Evolutionary conservation across 2,329 filamentous ascomycete species (phyloP).

Genomic region (Macrophomina pseudophaseolina): DNA sequence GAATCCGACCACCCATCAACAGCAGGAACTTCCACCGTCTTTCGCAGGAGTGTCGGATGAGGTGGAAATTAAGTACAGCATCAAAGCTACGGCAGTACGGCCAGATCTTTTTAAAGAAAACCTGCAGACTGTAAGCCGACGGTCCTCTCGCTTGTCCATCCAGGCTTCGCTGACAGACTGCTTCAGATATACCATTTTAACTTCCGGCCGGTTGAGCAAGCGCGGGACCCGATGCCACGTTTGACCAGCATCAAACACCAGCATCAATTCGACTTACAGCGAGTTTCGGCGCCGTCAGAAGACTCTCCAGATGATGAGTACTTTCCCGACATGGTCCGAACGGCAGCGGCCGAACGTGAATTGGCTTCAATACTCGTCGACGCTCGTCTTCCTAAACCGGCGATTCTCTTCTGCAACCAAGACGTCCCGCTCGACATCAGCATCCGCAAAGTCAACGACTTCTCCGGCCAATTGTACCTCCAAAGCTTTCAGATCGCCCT

Average conservation of each 20-base stretch:
- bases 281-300: not conserved
- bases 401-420: conserved; percentile 9
- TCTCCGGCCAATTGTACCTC: conserved; percentile 14
- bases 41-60: not conserved
- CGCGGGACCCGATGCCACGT: not conserved
- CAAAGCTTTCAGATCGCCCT: conserved; percentile 5
- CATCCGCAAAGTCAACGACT: conserved; percentile 18
- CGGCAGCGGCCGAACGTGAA: not conserved
- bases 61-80: conserved; percentile 8
- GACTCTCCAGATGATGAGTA: not conserved
- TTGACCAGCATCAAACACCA: conserved; percentile 18
- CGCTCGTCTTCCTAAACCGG: not conserved
- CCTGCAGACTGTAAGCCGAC: conserved; percentile 8
- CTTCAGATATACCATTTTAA: not conserved
- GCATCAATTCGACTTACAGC: conserved; percentile 12
- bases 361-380: conserved; percentile 10
- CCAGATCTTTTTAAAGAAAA: conserved; percentile 9
- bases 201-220: conserved; percentile 19
- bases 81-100: conserved; percentile 9
- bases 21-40: conserved; percentile 1
- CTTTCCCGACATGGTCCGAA: not conserved
- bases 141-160: not conserved
- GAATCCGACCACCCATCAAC: not conserved
- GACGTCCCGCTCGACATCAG: not conserved
- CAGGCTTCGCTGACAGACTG: not conserved